These are phyloP conservation scores for Penicillium sp. DNA, from an alignment of 2,329 filamentous ascomycete species.

Conservation along the genomic window DNA sequence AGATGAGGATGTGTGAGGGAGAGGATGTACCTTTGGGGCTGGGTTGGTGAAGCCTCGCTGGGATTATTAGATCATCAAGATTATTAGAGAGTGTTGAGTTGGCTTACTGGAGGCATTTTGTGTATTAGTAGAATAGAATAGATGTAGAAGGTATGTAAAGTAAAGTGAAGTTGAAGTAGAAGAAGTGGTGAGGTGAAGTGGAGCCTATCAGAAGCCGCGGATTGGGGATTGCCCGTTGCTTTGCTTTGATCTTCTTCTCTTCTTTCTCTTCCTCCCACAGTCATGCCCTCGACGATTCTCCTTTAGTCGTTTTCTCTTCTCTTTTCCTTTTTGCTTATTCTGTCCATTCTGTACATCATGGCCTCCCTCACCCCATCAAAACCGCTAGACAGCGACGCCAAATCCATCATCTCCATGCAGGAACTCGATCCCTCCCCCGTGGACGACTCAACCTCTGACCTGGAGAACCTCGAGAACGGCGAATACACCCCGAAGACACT, in stretches of 20 bases:
- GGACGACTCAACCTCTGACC: constrained; percentile 55
- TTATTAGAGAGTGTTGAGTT: background rate
- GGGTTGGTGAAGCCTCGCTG: constrained; percentile 55
- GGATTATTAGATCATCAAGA: background rate
- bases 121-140: background rate
- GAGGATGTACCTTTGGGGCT: constrained; percentile 46
- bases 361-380: constrained; percentile 19
- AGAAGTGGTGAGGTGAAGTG: background rate
- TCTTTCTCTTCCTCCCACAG: constrained; percentile 1
- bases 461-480: constrained; percentile 58
- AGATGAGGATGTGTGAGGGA: background rate
- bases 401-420: constrained; percentile 67
- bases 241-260: constrained; percentile 8
- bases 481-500: constrained; percentile 45
- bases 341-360: constrained; percentile 19
- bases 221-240: constrained; percentile 12
- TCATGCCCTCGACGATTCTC: constrained; percentile 21
- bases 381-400: constrained; percentile 37
- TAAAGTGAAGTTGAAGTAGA: background rate
- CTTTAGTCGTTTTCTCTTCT: constrained; percentile 2
- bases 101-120: background rate
- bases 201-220: constrained; percentile 26
- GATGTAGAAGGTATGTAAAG: background rate
- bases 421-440: constrained; percentile 85
- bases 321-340: too few species aligned